A percentile compares a stretch with the other conserved stretches of the same genome.
Conservation (phyloP, 2,329 filamentous ascomycete genomes). For the Stachybotrys chlorohalonatus region DNA sequence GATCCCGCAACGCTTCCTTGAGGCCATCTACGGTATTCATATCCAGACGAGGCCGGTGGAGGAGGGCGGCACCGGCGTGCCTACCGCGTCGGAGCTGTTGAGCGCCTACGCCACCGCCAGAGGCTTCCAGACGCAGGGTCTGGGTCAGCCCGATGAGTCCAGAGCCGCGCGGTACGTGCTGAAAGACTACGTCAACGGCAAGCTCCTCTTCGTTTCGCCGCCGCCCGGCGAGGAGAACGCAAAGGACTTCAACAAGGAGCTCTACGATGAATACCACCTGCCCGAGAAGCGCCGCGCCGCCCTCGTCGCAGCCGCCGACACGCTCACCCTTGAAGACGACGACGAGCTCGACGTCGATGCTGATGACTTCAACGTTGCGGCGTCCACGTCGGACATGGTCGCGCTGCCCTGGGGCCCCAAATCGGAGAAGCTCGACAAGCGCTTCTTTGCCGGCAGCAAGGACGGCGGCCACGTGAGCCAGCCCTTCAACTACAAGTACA, state of each 20-base stretch:
- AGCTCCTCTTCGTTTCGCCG: conserved; percentile 84
- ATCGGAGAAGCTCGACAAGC: conserved; percentile 69
- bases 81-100: conserved; percentile 78
- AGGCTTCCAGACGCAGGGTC: conserved; percentile 82
- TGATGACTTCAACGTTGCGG: conserved; percentile 17
- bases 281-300: conserved; percentile 70
- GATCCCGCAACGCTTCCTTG: conserved; percentile 80
- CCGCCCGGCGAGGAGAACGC: conserved; percentile 67
- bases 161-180: conserved; percentile 81
- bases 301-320: conserved; percentile 42
- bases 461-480: conserved; percentile 59
- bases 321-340: conserved; percentile 30
- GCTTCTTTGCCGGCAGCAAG: conserved; percentile 70
- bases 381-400: conserved; percentile 37
- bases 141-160: conserved; percentile 88
- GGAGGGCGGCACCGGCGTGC: conserved; percentile 83
- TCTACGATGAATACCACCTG: conserved; percentile 77
- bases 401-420: conserved; percentile 57
- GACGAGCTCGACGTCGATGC: conserved; percentile 19
- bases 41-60: conserved; percentile 73
- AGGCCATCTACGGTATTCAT: conserved; percentile 88
- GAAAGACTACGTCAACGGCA: conserved; percentile 96
- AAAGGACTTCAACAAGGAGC: conserved; percentile 73
- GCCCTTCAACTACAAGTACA: conserved; percentile 88
- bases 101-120: conserved; percentile 79